phyloP scores from a whole-genome alignment of 1,139 yeast species.

The Tardiomyces digboiensis region DNA sequence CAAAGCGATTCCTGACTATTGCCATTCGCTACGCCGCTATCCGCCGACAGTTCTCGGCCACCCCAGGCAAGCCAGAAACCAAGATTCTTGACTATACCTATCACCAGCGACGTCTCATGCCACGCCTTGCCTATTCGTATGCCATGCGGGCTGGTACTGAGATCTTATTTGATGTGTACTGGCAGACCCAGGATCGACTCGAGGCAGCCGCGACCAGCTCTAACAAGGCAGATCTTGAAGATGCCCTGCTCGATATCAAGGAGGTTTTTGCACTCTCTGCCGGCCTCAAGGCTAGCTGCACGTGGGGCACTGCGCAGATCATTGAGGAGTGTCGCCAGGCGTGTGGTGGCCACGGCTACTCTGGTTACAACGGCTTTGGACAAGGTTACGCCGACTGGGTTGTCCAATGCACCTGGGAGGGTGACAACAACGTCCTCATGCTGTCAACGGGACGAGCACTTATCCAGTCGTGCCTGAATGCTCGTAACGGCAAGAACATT shows the following conservation, averaged over 20 bases:
- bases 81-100: conserved; percentile 67
- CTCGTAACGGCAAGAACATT: conserved; percentile 18
- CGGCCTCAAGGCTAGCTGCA: conserved; percentile 72
- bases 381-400: conserved; percentile 83
- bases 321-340: conserved; percentile 84
- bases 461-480: conserved; percentile 19
- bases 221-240: conserved; percentile 27
- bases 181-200: conserved; percentile 42
- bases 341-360: conserved; percentile 92
- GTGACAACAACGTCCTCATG: conserved; percentile 78
- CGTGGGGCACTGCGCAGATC: conserved; percentile 68
- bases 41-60: conserved; percentile 72
- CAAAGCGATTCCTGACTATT: conserved; percentile 72
- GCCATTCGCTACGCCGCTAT: conserved; percentile 86
- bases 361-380: conserved; percentile 77
- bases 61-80: conserved; percentile 28
- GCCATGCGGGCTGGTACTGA: conserved; percentile 68
- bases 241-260: conserved; percentile 53
- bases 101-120: conserved; percentile 80
- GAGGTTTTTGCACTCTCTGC: conserved; percentile 76
- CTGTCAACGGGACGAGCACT: conserved; percentile 54
- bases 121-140: conserved; percentile 71
- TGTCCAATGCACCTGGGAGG: conserved; percentile 95
- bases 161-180: conserved; percentile 48
- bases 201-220: conserved; percentile 21